Evolutionary conservation across 345 rosid genomes (phyloP), one percentile per base, ranked within the genome.

Genomic region (Brassica carinata): DNA sequence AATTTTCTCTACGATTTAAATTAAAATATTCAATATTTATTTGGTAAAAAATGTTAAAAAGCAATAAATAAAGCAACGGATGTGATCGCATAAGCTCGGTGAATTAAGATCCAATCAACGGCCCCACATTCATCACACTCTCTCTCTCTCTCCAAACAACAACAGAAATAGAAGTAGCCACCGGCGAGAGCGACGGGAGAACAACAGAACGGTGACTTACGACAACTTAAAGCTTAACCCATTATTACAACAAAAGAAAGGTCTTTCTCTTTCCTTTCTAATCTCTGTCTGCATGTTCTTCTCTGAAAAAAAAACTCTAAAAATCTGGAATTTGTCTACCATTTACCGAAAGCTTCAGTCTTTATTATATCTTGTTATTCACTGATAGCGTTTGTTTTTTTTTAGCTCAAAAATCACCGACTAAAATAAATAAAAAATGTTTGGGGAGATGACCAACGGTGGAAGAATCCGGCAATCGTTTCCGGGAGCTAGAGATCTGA

Each of bases 51-150:
- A 5, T 0, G 58, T 26, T 64, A 38, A 9, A 62, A 2, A 5
- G 5, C 9, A 63, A 36, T 71, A 72, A 51, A 80, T 17, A 81
- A 89, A 87, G 89, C 90, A 90, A 90, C 89, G 96, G 92, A 73
- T 72, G 84, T 69, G 88, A 86, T 92, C 31, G 31, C 31, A 29
- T 29, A 29, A 29, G 31, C 31, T 29, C 31, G 14, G 77, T 90
- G 82, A 85, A 91, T 85, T 86, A 33, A 84, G 83, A 83, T 64
- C 69, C 84, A 90, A 92, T 88, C 86, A 69, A 90, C 79, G 91
- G 83, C 72, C 90, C 90, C 87, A 86, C 89, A 74, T 51, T 76
- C 26, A 51, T 53, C 31, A 29, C 31, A 4, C 31, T 27, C 30
- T 27, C 78, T 79, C 77, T 33, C 72, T 73, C 64, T 80, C 26